phyloP scores from a whole-genome alignment of 2,329 filamentous ascomycete genomes.

The Colletotrichum lini region DNA sequence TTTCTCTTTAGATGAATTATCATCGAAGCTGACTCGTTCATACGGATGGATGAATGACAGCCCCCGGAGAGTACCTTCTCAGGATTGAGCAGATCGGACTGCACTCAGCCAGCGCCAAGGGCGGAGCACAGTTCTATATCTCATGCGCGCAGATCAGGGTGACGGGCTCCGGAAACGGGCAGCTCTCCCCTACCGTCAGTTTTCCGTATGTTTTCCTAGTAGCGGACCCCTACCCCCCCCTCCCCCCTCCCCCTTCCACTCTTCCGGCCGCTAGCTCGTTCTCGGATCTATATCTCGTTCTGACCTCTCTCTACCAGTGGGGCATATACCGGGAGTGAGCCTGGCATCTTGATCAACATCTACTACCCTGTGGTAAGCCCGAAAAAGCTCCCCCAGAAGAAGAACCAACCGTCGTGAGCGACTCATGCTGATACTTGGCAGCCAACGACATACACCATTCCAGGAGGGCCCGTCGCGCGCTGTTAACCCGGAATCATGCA shows the following conservation, averaged over 20 bases:
- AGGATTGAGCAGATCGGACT: conserved; percentile 56
- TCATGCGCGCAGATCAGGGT: conserved; percentile 53
- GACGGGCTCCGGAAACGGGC: conserved; percentile 31
- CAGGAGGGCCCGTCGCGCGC: conserved; percentile 36
- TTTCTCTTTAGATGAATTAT: not conserved
- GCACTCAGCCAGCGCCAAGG: conserved; percentile 50
- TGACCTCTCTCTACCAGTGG: conserved; percentile 14
- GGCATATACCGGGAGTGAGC: conserved; percentile 34
- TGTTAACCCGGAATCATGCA: conserved; percentile 11
- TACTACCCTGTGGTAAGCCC: conserved; percentile 40
- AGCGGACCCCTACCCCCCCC: too few species aligned
- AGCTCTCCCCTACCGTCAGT: conserved; percentile 33
- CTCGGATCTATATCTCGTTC: not conserved
- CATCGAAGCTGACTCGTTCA: not conserved
- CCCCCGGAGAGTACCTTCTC: conserved; percentile 51
- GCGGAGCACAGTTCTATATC: conserved; percentile 56
- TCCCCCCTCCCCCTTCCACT: too few species aligned
- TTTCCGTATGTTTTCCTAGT: conserved; percentile 30
- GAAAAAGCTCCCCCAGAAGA: not conserved
- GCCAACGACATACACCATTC: conserved; percentile 37
- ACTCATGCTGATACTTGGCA: conserved; percentile 17
- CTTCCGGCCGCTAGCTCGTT: not conserved
- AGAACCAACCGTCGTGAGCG: not conserved
- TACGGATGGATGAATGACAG: not conserved
- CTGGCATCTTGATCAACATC: conserved; percentile 41